A percentile compares a stretch with the other conserved stretches of the same genome.
Evolutionary conservation across 805 yeast genomes (phyloP).

Genomic region (Ogataea glucozyma): DNA sequence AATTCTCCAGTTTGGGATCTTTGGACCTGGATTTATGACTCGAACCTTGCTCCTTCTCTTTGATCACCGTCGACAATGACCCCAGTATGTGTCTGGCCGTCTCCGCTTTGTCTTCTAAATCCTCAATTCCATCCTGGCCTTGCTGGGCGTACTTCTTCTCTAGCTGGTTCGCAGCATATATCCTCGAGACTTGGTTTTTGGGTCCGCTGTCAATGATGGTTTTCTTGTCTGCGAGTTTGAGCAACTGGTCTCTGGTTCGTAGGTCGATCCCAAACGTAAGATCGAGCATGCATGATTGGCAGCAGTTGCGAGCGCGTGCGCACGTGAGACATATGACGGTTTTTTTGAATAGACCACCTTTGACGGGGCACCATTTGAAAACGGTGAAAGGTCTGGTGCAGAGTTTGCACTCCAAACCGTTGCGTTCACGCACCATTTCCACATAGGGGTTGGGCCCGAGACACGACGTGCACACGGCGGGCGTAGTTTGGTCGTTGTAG

Average conservation of each 20-base stretch:
- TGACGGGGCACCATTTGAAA: conserved; percentile 67
- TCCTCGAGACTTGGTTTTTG: conserved; percentile 44
- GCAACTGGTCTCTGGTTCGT: conserved; percentile 74
- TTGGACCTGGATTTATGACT: conserved; percentile 1
- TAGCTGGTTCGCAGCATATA: conserved; percentile 54
- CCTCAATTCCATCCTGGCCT: conserved; percentile 28
- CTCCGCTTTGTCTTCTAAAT: conserved; percentile 23
- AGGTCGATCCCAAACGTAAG: conserved; percentile 79
- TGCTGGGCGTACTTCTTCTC: conserved; percentile 35
- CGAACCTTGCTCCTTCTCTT: not conserved
- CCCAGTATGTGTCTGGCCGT: conserved; percentile 52
- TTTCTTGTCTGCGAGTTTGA: conserved; percentile 54
- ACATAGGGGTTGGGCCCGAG: conserved; percentile 65
- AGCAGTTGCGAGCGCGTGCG: conserved; percentile 75
- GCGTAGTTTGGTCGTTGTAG: conserved; percentile 36
- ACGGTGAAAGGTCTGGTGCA: conserved; percentile 86
- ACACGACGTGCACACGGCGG: conserved; percentile 74
- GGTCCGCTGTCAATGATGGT: conserved; percentile 36
- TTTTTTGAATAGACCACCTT: conserved; percentile 47
- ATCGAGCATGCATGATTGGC: conserved; percentile 87
- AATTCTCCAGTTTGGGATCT: not conserved
- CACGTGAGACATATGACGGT: conserved; percentile 81
- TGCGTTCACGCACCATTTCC: conserved; percentile 67
- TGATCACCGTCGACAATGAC: conserved; percentile 11
- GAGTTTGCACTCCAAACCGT: conserved; percentile 80